phyloP scores from a whole-genome alignment of 805 yeast genomes.

The Clavispora phyllophila region DNA sequence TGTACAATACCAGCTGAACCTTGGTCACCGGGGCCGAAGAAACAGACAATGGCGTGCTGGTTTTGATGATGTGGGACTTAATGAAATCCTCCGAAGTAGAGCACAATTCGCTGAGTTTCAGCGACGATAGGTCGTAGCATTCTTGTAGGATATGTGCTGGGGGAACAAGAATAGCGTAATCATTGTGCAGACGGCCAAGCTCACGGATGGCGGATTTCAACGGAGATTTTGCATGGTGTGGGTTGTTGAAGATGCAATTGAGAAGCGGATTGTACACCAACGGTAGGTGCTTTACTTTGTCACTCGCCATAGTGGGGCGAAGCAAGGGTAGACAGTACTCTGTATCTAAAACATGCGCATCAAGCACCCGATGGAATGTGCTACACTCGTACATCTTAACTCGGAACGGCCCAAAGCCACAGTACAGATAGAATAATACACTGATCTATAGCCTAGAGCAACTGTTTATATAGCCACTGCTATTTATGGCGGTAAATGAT shows the following conservation, averaged over 20 bases:
- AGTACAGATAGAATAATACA: too few relatives aligned
- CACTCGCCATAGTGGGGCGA: conserved; percentile 4
- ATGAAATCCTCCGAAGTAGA: conserved; percentile 52
- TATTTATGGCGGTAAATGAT: too few relatives aligned
- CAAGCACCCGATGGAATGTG: not conserved
- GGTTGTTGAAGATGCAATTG: conserved; percentile 63
- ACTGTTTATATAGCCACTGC: too few relatives aligned
- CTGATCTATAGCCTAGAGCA: too few relatives aligned
- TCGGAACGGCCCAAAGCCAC: not conserved
- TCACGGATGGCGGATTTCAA: conserved; percentile 42
- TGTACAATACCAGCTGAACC: conserved; percentile 39
- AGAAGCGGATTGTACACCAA: conserved; percentile 57
- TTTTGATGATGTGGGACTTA: conserved; percentile 53
- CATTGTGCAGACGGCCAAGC: conserved; percentile 40
- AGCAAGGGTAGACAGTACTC: not conserved
- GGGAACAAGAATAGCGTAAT: conserved; percentile 63
- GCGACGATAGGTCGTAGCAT: conserved; percentile 24
- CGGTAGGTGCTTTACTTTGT: conserved; percentile 38
- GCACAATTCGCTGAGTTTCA: conserved; percentile 46
- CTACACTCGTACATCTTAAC: not conserved
- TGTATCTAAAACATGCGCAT: not conserved
- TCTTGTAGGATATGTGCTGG: conserved; percentile 42
- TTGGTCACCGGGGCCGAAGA: conserved; percentile 23
- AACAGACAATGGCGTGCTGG: conserved; percentile 17
- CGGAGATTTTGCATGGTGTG: conserved; percentile 38